Evolutionary conservation across 2,329 filamentous ascomycete species (phyloP), one percentile per base, ranked within the genome.

Genomic region (Elsinoe perseae): DNA sequence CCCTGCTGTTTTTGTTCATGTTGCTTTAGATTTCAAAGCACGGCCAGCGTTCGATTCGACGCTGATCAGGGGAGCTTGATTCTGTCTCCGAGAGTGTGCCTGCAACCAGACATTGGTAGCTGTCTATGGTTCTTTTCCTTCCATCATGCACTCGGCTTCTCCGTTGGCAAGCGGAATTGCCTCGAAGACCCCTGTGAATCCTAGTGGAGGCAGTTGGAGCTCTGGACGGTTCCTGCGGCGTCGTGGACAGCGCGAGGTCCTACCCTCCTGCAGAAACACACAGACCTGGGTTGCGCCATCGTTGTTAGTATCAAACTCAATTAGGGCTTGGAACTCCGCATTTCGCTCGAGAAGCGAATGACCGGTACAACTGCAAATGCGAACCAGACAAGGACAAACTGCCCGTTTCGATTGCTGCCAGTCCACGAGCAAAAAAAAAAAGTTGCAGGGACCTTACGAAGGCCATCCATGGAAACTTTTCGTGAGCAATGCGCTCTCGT

Each of bases 271-370:
- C 48, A 52, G 48, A 52, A 52, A 52, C 28, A 52, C 48, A 52
- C 48, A 36, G 48, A 52, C 48, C 48, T 52, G 48, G 48, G 48
- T 52, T 52, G 48, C 48, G 48, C 48, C 48, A 52, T 52, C 30
- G 48, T 38, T 52, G 9, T 32, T 52, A 36, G 48, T 20, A 25
- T 38, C 48, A 28, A 52, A 52, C 48, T 38, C 48, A 52, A 52
- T 52, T 28, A 52, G 48, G 48, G 48, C 48, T 36, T n/a, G 20
- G 16, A 38, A 25, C 48, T 52, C 48, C 48, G 30, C 48, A 52
- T 52, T 38, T 52, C 20, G 18, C 28, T 34, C 48, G 30, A 52
- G 48, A 36, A 36, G 48, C 48, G 48, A 52, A 32, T 36, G 30
- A 52, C 48, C 48, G 48, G 48, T 52, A 52, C 48, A 52, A 16